Conservation (phyloP, 208 protist species). For the Acanthamoeba quina region DNA sequence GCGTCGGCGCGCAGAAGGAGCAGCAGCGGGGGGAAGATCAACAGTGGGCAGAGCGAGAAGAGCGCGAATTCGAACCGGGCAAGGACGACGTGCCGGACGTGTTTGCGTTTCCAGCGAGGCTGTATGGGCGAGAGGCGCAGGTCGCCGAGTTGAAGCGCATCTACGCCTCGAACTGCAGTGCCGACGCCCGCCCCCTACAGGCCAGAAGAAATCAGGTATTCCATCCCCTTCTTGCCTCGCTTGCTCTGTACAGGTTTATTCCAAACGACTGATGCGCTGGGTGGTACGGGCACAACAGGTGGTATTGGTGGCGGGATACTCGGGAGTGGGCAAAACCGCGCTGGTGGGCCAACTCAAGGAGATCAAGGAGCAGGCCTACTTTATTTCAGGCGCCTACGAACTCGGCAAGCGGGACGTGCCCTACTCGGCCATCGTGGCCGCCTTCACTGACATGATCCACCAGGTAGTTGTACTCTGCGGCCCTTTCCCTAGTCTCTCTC, state of each 20-base stretch:
- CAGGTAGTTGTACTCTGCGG: no score
- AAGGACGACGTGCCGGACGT: constrained; percentile 64
- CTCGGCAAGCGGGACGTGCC: constrained; percentile 66
- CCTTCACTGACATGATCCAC: constrained; percentile 39
- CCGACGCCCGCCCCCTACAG: no score
- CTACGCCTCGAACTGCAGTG: no score
- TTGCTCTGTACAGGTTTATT: no score
- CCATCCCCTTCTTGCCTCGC: no score
- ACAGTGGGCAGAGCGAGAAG: not conserved
- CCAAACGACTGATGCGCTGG: no score
- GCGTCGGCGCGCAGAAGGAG: no score
- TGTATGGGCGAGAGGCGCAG: constrained; percentile 11
- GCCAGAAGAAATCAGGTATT: no score
- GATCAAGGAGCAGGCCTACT: constrained; percentile 37
- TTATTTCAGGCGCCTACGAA: constrained; percentile 53
- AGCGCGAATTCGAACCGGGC: not conserved
- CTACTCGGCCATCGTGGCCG: constrained; percentile 61
- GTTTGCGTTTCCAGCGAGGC: constrained; percentile 13
- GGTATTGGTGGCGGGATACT: constrained; percentile 2
- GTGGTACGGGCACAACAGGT: not conserved
- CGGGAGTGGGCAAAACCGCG: constrained; percentile 43
- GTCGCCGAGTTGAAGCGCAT: not conserved
- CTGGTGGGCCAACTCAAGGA: constrained; percentile 33
- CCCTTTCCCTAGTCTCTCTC: no score
- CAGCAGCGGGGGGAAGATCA: no score